A percentile compares a stretch with the other conserved stretches of the same genome.
Evolutionary conservation across 2,329 filamentous ascomycete genomes (phyloP).

Genomic region (Pezicula radicicola): DNA sequence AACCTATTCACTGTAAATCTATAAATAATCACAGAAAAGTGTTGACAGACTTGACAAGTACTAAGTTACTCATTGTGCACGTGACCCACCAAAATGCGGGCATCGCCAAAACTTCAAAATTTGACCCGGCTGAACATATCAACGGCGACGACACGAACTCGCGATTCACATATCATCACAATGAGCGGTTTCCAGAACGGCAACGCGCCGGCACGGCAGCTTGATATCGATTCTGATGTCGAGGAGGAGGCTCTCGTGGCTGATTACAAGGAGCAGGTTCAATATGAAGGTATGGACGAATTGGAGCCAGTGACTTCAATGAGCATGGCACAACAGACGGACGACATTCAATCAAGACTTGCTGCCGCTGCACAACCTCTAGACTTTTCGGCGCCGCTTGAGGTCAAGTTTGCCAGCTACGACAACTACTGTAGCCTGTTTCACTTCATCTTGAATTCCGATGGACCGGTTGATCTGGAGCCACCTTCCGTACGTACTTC

Average conservation of each 20-base stretch:
- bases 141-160: background rate
- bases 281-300: slow-evolving; percentile 84
- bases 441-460: slow-evolving; percentile 98
- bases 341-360: slow-evolving; percentile 91
- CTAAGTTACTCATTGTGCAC: background rate
- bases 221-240: slow-evolving; percentile 84
- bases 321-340: slow-evolving; percentile 70
- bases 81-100: slow-evolving; percentile 6
- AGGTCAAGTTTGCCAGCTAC: slow-evolving; percentile 98
- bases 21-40: background rate
- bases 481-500: slow-evolving; percentile 77
- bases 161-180: slow-evolving; percentile 10
- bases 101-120: slow-evolving; percentile 11
- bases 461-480: slow-evolving; percentile 96
- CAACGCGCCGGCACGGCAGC: slow-evolving; percentile 54
- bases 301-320: slow-evolving; percentile 71
- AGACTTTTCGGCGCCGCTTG: slow-evolving; percentile 92
- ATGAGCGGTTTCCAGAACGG: slow-evolving; percentile 65
- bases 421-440: slow-evolving; percentile 99
- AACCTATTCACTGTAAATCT: background rate
- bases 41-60: background rate
- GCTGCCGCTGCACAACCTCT: slow-evolving; percentile 89
- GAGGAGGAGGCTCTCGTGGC: slow-evolving; percentile 95
- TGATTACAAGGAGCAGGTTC: slow-evolving; percentile 94
- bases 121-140: slow-evolving; percentile 14